These are phyloP conservation scores for Syzygium jambos DNA, from an alignment of 345 rosid genomes.

Conservation along the genomic window DNA sequence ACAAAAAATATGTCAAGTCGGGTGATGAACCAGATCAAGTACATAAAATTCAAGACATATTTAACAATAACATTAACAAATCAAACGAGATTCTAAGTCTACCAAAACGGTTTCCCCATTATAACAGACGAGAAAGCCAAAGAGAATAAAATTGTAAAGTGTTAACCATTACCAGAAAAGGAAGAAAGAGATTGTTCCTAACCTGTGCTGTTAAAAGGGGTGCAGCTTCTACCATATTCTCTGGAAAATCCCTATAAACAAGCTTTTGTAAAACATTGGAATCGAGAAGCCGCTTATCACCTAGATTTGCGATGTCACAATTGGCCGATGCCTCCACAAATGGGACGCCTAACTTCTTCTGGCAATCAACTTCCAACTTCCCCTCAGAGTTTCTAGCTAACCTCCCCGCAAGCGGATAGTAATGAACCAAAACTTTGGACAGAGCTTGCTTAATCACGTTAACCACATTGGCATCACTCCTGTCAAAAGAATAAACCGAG, in stretches of 20 bases:
- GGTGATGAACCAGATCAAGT: too few species aligned
- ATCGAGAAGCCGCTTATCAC: background rate
- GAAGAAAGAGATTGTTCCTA: background rate
- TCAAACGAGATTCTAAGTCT: background rate
- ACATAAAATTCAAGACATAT: too few species aligned
- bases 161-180: background rate
- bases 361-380: slow-evolving; percentile 19
- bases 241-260: background rate
- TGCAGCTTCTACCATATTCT: background rate
- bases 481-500: background rate
- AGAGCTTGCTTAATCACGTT: slow-evolving; percentile 34
- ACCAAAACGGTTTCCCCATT: too few species aligned
- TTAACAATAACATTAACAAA: background rate
- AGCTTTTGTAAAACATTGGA: background rate
- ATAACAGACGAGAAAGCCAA: too few species aligned
- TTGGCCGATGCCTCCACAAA: slow-evolving; percentile 25
- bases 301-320: slow-evolving; percentile 30
- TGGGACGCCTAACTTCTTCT: slow-evolving; percentile 34
- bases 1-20: too few species aligned
- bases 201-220: background rate
- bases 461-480: slow-evolving; percentile 9
- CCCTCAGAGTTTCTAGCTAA: slow-evolving; percentile 24
- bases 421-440: slow-evolving; percentile 34
- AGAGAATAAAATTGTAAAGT: background rate
- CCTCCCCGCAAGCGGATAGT: slow-evolving; percentile 57